A percentile compares a stretch with the other conserved stretches of the same genome.
Conservation (phyloP, 192 early-diverging fungal genomes). For the Umbelopsis isabellina region DNA sequence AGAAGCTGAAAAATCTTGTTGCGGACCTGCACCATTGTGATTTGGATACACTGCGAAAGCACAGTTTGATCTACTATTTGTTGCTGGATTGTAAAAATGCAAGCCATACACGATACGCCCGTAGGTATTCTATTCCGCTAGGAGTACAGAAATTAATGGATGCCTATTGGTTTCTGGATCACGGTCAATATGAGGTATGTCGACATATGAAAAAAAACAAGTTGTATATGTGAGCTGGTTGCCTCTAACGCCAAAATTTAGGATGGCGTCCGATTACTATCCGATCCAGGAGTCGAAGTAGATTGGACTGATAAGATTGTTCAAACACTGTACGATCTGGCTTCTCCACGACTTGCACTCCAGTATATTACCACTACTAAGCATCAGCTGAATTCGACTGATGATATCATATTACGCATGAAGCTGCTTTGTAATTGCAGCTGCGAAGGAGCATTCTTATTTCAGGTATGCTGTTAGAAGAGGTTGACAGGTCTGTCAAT, state of each 20-base stretch:
- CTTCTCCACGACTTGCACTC: background rate
- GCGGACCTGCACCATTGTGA: slow-evolving; percentile 5
- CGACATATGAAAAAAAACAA: background rate
- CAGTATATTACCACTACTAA: slow-evolving; percentile 13
- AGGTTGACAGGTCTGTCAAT: slow-evolving; percentile 13
- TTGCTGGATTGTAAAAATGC: slow-evolving; percentile 16
- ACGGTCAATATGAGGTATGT: slow-evolving; percentile 17
- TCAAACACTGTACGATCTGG: background rate
- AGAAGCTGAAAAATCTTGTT: slow-evolving; percentile 6
- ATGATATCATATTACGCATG: slow-evolving; percentile 21
- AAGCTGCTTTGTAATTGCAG: slow-evolving; percentile 18
- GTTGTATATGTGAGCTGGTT: background rate
- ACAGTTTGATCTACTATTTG: slow-evolving; percentile 22
- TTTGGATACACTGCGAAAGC: slow-evolving; percentile 19
- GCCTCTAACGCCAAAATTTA: background rate
- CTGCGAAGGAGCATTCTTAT: slow-evolving; percentile 17
- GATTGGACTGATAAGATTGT: slow-evolving; percentile 24
- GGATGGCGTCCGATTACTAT: slow-evolving; percentile 9
- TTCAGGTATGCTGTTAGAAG: slow-evolving; percentile 8
- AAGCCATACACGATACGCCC: slow-evolving; percentile 14
- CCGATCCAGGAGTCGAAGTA: slow-evolving; percentile 21
- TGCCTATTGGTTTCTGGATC: slow-evolving; percentile 24
- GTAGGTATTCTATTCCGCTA: slow-evolving; percentile 12
- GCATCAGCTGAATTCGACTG: background rate
- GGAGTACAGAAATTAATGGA: slow-evolving; percentile 14